Evolutionary conservation across 2,329 filamentous ascomycete species (phyloP), one percentile per base, ranked within the genome.

Genomic region (Pseudogymnoascus sp.): DNA sequence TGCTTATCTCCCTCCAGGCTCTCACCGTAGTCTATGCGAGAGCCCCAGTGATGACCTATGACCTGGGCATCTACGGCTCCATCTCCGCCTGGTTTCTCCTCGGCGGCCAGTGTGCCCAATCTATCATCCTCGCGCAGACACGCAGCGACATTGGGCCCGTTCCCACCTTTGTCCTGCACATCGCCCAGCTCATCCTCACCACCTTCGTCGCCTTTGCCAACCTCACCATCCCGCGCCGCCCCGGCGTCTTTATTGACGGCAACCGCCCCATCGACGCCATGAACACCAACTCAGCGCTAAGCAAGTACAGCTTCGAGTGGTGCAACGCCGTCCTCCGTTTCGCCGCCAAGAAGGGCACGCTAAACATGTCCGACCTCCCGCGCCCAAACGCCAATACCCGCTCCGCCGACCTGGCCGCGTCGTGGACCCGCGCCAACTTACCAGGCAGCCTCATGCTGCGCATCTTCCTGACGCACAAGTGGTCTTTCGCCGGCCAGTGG

Each of bases 231-330:
- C 87, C 87, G 3, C 81, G 89, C 47, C 80, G 89, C 10, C 89
- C 89, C 3, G 79, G 86, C 62, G 84, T 92, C 16, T 90, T 80
- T 69, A 80, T 69, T 66, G 72, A 85, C 40, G 84, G 79, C 25
- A 56, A 33, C 11, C 76, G 79, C 56, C 71, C 78, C 3, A 86
- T 93, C 33, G 89, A 92, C 70, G 76, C 77, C 14, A 80, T 88
- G 74, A 80, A 79, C 68, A 87, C 86, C 0, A 78, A 78, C 3
- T 85, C 86, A 1, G 82, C 85, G 1, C 77, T 88, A 59, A 80
- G 76, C 60, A 82, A 84, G 60, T 84, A 84, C 69, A 89, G 83
- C 5, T 92, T 86, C 75, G 76, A 77, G 59, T 93, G 89, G 89
- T 79, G 82, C 1, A 74, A 72, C 1, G 72, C 75, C 2, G 68